Evolutionary conservation across 163 green algal species (phyloP), one percentile per base, ranked within the genome.

Genomic region (Scenedesmus sp.): DNA sequence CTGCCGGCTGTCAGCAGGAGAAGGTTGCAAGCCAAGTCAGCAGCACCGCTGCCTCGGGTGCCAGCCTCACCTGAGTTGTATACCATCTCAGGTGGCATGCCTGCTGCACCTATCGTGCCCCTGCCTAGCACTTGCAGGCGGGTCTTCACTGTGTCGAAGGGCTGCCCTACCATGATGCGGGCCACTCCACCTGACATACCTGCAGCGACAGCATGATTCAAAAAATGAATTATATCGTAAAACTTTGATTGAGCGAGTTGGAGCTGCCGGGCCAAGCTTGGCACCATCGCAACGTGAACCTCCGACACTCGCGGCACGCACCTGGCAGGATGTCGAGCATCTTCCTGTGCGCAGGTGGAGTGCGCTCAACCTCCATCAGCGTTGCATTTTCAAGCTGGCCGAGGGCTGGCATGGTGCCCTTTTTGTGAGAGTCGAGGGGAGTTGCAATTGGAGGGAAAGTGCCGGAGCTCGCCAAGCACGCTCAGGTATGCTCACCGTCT

Each of bases 281-380:
- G 16, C 26, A 18, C 66, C 18, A 26, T 76, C 66, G 8, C 8
- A 10, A 64, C 8, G 59, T 64, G 66, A 76, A 34, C 66, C 66
- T 18, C 66, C 66, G 3, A 76, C 66, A 13, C 66, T 76, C 66
- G 16, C 46, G 34, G 34, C 34, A 46, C 34, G 94, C 64, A n/a
- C 93, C 93, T 18, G 93, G 93, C 87, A 94, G 62, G 23, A 95
- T 84, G 74, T 95, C 93, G 55, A 95, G 90, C 2, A 95, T 84
- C 1, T 84, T 66, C 88, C 93, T 95, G 90, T 95, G 93, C 15
- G 92, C 79, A 6, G 90, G 59, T 3, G 92, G 93, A 13, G 88
- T 94, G 88, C 93, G 93, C 92, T 95, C 93, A 56, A 95, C 90
- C 88, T 93, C 82, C 64, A 90, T 94, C 64, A 94, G 77, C 8